phyloP scores from a whole-genome alignment of 2,329 filamentous ascomycete genomes.

The Fusarium floridanum region DNA sequence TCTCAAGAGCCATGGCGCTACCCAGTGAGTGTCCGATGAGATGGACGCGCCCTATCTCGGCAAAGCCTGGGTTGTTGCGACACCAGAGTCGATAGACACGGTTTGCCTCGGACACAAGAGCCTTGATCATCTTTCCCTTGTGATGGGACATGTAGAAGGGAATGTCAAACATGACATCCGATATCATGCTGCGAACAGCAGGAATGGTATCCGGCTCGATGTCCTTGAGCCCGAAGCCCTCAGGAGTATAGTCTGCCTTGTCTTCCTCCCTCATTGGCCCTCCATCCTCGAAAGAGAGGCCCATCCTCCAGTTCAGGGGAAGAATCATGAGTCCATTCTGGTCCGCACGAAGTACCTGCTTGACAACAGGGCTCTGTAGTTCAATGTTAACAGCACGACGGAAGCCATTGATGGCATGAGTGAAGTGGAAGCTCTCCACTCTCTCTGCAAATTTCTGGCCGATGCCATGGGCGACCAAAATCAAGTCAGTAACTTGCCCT shows the following conservation, averaged over 20 bases:
- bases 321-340: slow-evolving; percentile 94
- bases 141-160: slow-evolving; percentile 98
- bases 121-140: slow-evolving; percentile 93
- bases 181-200: slow-evolving; percentile 92
- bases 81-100: slow-evolving; percentile 97
- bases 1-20: slow-evolving; percentile 93
- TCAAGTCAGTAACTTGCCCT: slow-evolving; percentile 84
- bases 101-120: slow-evolving; percentile 91
- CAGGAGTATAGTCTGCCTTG: slow-evolving; percentile 65
- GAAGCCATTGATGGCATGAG: slow-evolving; percentile 93
- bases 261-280: slow-evolving; percentile 70
- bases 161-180: slow-evolving; percentile 98
- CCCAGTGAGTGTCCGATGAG: slow-evolving; percentile 94
- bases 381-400: slow-evolving; percentile 89
- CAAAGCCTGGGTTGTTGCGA: slow-evolving; percentile 89
- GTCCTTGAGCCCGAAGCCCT: slow-evolving; percentile 79
- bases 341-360: slow-evolving; percentile 78
- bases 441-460: slow-evolving; percentile 96
- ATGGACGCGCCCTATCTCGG: slow-evolving; percentile 85
- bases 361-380: slow-evolving; percentile 79
- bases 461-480: slow-evolving; percentile 94
- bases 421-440: slow-evolving; percentile 97
- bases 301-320: slow-evolving; percentile 93
- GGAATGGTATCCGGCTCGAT: slow-evolving; percentile 94
- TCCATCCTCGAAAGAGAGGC: slow-evolving; percentile 87